Evolutionary conservation across 2,329 filamentous ascomycete species (phyloP).

Genomic region (Hymenoscyphus fructigenus): DNA sequence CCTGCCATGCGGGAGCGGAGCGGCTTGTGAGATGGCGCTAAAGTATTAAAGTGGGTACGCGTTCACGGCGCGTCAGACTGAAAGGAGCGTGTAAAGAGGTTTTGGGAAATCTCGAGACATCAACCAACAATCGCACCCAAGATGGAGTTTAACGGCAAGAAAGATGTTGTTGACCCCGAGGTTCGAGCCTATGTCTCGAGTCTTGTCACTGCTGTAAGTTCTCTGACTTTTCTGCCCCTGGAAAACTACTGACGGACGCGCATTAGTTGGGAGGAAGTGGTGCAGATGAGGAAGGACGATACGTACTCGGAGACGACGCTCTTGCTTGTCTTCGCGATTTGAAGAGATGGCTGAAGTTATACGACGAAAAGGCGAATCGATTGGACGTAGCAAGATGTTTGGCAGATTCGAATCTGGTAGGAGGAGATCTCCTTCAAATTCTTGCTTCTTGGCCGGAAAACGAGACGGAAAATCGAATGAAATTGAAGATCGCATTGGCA

Average conservation of each 20-base stretch:
- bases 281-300: conserved; percentile 75
- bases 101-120: conserved; percentile 5
- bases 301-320: conserved; percentile 90
- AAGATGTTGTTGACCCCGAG: conserved; percentile 79
- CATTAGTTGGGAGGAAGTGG: conserved; percentile 79
- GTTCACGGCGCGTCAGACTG: conserved; percentile 7
- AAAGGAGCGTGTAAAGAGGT: conserved; percentile 24
- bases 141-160: conserved; percentile 57
- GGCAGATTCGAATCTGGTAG: conserved; percentile 87
- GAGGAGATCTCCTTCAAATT: conserved; percentile 86
- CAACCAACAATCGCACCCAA: conserved; percentile 18
- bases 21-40: conserved; percentile 4
- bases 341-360: conserved; percentile 91
- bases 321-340: conserved; percentile 89
- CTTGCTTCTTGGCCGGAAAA: conserved; percentile 78
- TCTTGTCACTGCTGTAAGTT: conserved; percentile 74
- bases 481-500: conserved; percentile 75
- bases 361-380: conserved; percentile 89
- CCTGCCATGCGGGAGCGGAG: neutral
- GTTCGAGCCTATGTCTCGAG: conserved; percentile 92
- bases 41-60: conserved; percentile 21
- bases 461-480: conserved; percentile 69
- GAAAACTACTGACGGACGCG: conserved; percentile 27
- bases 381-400: conserved; percentile 94
- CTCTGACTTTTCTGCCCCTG: conserved; percentile 14